A percentile compares a stretch with the other conserved stretches of the same genome.
Conservation (phyloP, 768 basidiomycete species). For the Amanita molliuscula region DNA sequence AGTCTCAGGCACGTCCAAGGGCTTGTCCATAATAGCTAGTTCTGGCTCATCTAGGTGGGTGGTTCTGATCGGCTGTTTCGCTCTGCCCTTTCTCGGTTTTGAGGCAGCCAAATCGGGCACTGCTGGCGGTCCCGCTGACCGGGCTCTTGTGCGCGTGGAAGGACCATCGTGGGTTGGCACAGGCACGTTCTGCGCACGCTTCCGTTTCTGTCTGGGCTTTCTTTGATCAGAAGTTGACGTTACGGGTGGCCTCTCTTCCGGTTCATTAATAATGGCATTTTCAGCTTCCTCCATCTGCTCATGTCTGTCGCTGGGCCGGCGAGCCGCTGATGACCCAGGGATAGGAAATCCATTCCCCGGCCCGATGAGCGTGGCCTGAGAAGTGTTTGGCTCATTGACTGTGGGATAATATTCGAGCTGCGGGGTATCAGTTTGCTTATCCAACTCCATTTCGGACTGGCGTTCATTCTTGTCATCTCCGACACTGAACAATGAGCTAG, state of each 20-base stretch:
- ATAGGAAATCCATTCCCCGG: slow-evolving; percentile 3
- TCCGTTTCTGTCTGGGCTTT: background rate
- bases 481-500: background rate
- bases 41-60: background rate
- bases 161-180: slow-evolving; percentile 13
- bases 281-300: background rate
- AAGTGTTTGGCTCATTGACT: slow-evolving; percentile 2
- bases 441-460: too few species aligned
- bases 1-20: slow-evolving; percentile 10
- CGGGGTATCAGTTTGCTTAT: background rate
- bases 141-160: slow-evolving; percentile 23
- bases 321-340: background rate
- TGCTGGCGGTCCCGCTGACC: slow-evolving; percentile 19
- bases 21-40: background rate
- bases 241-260: background rate
- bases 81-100: background rate
- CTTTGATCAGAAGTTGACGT: background rate
- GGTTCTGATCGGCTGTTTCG: background rate
- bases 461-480: background rate
- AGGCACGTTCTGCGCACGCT: background rate
- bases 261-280: background rate
- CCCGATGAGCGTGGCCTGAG: slow-evolving; percentile 6
- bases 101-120: background rate
- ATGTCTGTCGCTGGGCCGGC: background rate
- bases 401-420: background rate